Evolutionary conservation across 441 rosid species (phyloP).

Genomic region (Dalechampia spathulata): DNA sequence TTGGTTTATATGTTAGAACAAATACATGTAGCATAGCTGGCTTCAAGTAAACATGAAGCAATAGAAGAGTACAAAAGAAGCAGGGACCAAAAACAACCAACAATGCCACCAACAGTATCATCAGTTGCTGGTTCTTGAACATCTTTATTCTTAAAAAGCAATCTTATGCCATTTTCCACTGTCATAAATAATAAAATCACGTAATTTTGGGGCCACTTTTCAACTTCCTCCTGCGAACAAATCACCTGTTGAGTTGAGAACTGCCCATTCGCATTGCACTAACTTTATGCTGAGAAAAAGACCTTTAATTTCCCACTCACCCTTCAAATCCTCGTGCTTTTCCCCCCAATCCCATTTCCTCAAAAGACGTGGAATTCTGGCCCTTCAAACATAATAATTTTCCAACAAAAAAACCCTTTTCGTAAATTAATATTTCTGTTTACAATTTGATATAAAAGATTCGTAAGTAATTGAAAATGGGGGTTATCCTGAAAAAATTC

Average conservation of each 20-base stretch:
- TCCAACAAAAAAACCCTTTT: no score
- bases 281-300: slow-evolving; percentile 1
- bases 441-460: no score
- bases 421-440: no score
- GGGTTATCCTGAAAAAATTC: no score
- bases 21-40: no score
- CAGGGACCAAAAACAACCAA: background rate
- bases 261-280: background rate
- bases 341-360: slow-evolving; percentile 1
- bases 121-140: no score
- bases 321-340: no score
- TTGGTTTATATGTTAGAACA: no score
- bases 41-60: background rate
- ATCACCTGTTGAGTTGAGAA: background rate
- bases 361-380: slow-evolving; percentile 14
- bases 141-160: background rate
- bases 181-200: background rate
- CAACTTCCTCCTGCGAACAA: background rate
- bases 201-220: background rate
- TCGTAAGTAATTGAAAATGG: no score
- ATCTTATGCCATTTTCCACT: background rate
- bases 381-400: slow-evolving; percentile 1
- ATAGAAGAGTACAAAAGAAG: background rate
- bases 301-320: background rate
- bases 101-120: background rate